Evolutionary conservation across 306 rosid species (phyloP).

Genomic region (Cicer pinnatifidum): DNA sequence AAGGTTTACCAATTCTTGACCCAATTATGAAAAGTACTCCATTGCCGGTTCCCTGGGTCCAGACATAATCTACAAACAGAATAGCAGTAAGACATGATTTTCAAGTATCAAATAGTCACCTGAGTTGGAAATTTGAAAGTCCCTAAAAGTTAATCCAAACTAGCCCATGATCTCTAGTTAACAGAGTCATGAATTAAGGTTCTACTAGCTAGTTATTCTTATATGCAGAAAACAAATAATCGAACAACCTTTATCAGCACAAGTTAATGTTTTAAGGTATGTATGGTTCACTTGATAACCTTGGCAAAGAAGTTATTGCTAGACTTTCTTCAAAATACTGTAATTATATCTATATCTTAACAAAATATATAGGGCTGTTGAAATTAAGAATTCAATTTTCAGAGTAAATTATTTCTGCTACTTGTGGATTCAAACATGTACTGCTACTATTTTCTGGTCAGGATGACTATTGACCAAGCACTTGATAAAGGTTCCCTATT

Average conservation of each 20-base stretch:
- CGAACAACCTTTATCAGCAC: background rate
- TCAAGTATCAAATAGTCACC: background rate
- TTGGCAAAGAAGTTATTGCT: background rate
- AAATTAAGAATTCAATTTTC: background rate
- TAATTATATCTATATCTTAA: background rate
- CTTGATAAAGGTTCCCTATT: constrained; percentile 21
- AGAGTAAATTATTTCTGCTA: background rate
- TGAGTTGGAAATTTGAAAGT: background rate
- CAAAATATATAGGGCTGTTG: background rate
- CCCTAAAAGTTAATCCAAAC: background rate
- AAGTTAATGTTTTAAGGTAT: constrained; percentile 2
- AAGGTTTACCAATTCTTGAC: background rate
- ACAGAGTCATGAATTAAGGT: background rate
- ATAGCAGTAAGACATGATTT: background rate
- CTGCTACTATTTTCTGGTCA: constrained; percentile 13
- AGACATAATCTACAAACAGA: background rate
- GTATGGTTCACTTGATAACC: background rate
- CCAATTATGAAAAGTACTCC: constrained; percentile 1
- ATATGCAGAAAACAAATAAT: background rate
- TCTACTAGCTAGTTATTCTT: background rate
- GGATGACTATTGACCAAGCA: constrained; percentile 1
- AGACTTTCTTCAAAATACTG: background rate
- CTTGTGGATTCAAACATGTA: background rate
- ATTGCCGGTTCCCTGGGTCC: background rate
- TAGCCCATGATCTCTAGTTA: background rate